phyloP scores from a whole-genome alignment of 1,139 yeast species.

The Yamadazyma pseudoaaseri region DNA sequence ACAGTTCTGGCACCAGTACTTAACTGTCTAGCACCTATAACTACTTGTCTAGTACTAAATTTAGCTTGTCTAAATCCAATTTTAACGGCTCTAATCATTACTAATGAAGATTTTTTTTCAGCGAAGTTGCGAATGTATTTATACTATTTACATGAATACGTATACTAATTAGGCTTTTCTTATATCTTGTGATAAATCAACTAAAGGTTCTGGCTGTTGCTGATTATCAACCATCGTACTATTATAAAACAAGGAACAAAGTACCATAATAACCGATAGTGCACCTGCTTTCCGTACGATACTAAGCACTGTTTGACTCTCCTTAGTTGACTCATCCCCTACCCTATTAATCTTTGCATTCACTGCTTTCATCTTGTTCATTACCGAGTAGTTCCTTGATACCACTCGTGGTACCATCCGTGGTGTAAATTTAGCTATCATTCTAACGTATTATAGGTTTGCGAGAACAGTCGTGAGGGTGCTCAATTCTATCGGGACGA shows the following conservation, averaged over 20 bases:
- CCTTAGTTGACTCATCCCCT: conserved; percentile 35
- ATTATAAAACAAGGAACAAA: conserved; percentile 37
- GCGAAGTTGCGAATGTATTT: conserved; percentile 1
- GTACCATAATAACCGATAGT: conserved; percentile 30
- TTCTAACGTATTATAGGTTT: neutral
- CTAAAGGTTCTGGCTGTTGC: conserved; percentile 12
- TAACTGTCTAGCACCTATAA: neutral
- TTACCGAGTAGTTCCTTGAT: neutral
- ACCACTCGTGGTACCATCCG: no score
- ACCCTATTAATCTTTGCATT: conserved; percentile 24
- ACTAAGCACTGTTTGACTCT: conserved; percentile 30
- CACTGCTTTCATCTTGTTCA: conserved; percentile 16
- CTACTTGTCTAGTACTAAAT: neutral
- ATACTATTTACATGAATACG: neutral
- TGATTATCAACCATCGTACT: conserved; percentile 19
- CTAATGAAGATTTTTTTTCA: conserved; percentile 1
- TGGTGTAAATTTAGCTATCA: no score
- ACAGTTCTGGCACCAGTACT: neutral
- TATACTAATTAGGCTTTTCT: conserved; percentile 8
- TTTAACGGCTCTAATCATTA: neutral
- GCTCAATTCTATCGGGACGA: conserved; percentile 1
- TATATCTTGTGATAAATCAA: conserved; percentile 23
- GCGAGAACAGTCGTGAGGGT: neutral
- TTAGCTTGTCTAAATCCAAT: neutral
- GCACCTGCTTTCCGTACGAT: conserved; percentile 33